Evolutionary conservation across 495 filamentous ascomycete genomes (phyloP).

Genomic region (Platismatia glauca): DNA sequence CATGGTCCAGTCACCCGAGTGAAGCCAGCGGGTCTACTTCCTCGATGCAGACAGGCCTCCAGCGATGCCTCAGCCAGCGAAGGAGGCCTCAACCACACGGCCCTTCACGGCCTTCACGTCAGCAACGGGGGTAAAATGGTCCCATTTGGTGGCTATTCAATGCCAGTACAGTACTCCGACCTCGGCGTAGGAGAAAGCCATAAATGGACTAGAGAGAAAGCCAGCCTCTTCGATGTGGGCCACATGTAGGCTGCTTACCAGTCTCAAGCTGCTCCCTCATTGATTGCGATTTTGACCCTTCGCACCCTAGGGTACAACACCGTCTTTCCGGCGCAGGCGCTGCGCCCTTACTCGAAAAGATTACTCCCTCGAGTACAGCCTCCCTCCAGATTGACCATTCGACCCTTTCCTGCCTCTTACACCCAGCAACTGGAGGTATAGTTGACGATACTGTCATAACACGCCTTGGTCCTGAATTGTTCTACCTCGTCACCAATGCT

Average conservation of each 20-base stretch:
- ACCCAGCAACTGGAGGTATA: slow-evolving; percentile 74
- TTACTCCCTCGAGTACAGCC: slow-evolving; percentile 64
- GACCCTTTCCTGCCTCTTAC: slow-evolving; percentile 74
- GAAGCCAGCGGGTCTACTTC: not conserved
- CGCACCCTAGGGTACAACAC: slow-evolving; percentile 52
- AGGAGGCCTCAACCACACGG: slow-evolving; percentile 39
- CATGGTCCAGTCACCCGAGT: not conserved
- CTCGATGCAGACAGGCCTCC: slow-evolving; percentile 1
- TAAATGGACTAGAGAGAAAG: slow-evolving; percentile 74
- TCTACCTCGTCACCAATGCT: slow-evolving; percentile 96
- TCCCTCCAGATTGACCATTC: slow-evolving; percentile 50
- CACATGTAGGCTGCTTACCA: slow-evolving; percentile 39
- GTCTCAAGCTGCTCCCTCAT: not conserved
- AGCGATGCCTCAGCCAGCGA: slow-evolving; percentile 14
- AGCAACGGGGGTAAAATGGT: slow-evolving; percentile 84
- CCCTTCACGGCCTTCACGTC: slow-evolving; percentile 76
- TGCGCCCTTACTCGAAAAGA: slow-evolving; percentile 61
- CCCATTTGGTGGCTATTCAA: slow-evolving; percentile 85
- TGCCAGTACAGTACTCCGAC: slow-evolving; percentile 83
- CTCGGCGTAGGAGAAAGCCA: slow-evolving; percentile 72
- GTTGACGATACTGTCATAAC: slow-evolving; percentile 91
- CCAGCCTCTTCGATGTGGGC: slow-evolving; percentile 79
- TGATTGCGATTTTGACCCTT: not conserved
- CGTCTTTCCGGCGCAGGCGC: slow-evolving; percentile 70
- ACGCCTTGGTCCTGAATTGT: slow-evolving; percentile 53